Evolutionary conservation across 176 grass and related monocot species (phyloP).

Genomic region (Lolium rigidum): DNA sequence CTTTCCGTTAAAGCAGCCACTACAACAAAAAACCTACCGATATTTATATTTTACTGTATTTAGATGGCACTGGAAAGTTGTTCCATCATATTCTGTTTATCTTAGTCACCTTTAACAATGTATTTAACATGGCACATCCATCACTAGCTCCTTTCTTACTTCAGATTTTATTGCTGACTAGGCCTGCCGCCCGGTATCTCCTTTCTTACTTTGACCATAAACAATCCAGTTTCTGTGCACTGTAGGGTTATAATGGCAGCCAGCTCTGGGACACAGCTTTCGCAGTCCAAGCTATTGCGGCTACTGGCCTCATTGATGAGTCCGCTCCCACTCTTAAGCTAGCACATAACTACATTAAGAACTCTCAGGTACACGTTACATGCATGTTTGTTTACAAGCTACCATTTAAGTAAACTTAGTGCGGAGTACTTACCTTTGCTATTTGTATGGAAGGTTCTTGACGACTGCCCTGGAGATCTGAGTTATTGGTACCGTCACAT

Average conservation of each 20-base stretch:
- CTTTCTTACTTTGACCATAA: conserved; percentile 26
- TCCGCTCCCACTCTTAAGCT: conserved; percentile 65
- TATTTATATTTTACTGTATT: conserved; percentile 24
- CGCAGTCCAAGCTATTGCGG: conserved; percentile 76
- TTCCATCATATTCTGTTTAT: conserved; percentile 16
- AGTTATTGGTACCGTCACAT: conserved; percentile 88
- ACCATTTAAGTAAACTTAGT: conserved; percentile 10
- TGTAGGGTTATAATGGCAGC: conserved; percentile 91
- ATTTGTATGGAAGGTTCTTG: conserved; percentile 69
- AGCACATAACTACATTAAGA: conserved; percentile 79
- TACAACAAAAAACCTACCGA: conserved; percentile 1
- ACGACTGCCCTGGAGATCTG: conserved; percentile 84
- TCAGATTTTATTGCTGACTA: background rate
- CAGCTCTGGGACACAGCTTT: conserved; percentile 94
- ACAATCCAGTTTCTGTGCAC: conserved; percentile 1
- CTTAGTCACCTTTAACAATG: background rate
- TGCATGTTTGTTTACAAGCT: conserved; percentile 16
- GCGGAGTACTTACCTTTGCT: conserved; percentile 11
- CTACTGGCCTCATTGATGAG: conserved; percentile 70
- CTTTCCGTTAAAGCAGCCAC: background rate
- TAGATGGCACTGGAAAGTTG: conserved; percentile 32
- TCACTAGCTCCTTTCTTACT: background rate
- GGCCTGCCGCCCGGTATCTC: too few relatives aligned
- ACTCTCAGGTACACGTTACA: conserved; percentile 57
- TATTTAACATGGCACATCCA: background rate